Conservation (phyloP, 257 asterid genomes). For the Craterostigma plantagineum region DNA sequence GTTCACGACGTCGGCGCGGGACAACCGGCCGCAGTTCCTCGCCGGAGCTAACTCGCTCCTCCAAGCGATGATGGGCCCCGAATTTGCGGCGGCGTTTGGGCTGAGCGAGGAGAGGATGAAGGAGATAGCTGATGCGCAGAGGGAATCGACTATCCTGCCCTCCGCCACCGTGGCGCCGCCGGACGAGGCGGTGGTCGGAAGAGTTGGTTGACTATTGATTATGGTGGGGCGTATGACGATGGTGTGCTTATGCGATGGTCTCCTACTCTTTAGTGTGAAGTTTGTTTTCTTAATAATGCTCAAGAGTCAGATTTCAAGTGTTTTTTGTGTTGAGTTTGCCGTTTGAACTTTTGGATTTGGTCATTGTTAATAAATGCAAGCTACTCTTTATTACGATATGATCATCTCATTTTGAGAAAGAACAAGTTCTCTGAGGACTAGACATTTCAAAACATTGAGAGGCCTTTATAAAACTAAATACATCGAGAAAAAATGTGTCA, state of each 20-base stretch:
- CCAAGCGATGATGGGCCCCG: conserved; percentile 39
- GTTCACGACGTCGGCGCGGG: conserved; percentile 46
- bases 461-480: too few relatives aligned
- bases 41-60: conserved; percentile 47
- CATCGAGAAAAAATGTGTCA: too few relatives aligned
- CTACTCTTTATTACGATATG: too few relatives aligned
- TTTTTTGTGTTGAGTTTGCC: too few relatives aligned
- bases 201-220: not conserved
- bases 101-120: conserved; percentile 26
- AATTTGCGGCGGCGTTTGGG: conserved; percentile 62
- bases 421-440: too few relatives aligned
- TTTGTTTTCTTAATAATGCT: too few relatives aligned
- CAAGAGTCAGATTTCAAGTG: too few relatives aligned
- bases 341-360: too few relatives aligned
- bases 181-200: not conserved
- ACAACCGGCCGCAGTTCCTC: conserved; percentile 69
- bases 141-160: conserved; percentile 36
- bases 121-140: conserved; percentile 28
- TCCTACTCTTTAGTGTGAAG: too few relatives aligned
- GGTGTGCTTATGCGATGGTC: not conserved
- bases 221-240: not conserved
- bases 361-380: too few relatives aligned
- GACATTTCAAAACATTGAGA: too few relatives aligned
- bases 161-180: conserved; percentile 32
- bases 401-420: too few relatives aligned